These are phyloP conservation scores for Paecilomyces formosus DNA, from an alignment of 2,329 filamentous ascomycete genomes.

Conservation along the genomic window DNA sequence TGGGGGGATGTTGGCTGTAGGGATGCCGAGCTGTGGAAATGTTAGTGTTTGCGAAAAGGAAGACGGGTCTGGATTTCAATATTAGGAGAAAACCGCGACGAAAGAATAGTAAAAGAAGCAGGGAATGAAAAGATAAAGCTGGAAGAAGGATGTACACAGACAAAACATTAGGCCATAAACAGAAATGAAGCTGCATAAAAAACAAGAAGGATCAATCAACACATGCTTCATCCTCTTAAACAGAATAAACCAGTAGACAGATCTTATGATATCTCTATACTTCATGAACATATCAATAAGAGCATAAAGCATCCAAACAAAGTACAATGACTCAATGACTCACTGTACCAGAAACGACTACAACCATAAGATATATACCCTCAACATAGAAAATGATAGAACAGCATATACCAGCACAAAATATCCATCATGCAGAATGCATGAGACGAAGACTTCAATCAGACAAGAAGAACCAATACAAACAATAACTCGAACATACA, in stretches of 20 bases:
- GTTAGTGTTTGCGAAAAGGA: not conserved
- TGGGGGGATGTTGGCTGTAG: conserved; percentile 79
- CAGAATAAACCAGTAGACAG: too few species aligned
- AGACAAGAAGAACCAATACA: not conserved
- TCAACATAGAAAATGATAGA: too few species aligned
- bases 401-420: too few species aligned
- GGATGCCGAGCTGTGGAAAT: conserved; percentile 69
- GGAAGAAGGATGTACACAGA: not conserved
- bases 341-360: too few species aligned
- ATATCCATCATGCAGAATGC: too few species aligned
- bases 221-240: too few species aligned
- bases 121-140: not conserved
- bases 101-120: not conserved
- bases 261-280: too few species aligned
- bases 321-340: too few species aligned
- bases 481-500: not conserved
- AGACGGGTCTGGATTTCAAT: not conserved
- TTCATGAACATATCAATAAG: too few species aligned
- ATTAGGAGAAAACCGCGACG: not conserved
- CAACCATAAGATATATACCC: too few species aligned
- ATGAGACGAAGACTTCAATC: not conserved
- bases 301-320: too few species aligned
- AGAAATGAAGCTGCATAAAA: not conserved
- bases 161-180: not conserved
- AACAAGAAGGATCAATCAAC: too few species aligned